phyloP scores from a whole-genome alignment of 179 eudicot species.

The Spergularia azorica region DNA sequence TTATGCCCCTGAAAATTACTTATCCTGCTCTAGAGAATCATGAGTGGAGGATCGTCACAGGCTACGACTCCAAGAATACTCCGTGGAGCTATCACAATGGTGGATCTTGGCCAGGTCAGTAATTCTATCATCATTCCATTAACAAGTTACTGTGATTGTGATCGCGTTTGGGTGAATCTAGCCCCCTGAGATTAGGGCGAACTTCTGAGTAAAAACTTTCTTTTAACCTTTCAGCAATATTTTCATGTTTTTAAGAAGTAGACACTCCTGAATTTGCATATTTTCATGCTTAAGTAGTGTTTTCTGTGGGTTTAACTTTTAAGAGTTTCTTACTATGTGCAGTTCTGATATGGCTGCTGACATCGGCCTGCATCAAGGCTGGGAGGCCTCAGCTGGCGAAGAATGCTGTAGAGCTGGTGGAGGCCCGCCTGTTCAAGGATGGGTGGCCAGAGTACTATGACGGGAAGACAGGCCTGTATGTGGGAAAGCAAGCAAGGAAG shows the following conservation, averaged over 20 bases:
- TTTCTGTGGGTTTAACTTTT: constrained; percentile 1
- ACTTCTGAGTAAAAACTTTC: no score
- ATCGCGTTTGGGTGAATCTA: no score
- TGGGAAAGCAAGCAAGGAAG: constrained; percentile 72
- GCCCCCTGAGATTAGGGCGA: no score
- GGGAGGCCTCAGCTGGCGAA: constrained; percentile 71
- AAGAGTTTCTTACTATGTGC: constrained; percentile 14
- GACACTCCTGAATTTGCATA: no score
- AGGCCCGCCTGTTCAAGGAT: constrained; percentile 51
- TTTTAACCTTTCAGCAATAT: no score
- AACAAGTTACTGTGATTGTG: no score
- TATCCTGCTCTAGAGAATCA: constrained; percentile 81
- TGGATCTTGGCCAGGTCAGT: constrained; percentile 84
- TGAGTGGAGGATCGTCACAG: constrained; percentile 80
- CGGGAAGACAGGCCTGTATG: constrained; percentile 56
- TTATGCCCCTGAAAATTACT: constrained; percentile 72
- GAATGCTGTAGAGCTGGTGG: constrained; percentile 65
- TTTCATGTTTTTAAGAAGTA: no score
- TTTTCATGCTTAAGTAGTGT: neutral
- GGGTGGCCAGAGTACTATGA: constrained; percentile 75
- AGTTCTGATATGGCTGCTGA: constrained; percentile 73
- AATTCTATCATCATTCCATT: no score
- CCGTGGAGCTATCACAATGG: constrained; percentile 91
- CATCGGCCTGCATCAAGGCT: constrained; percentile 75
- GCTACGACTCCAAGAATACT: constrained; percentile 84